Conservation (phyloP, 176 grass and related monocot species). For the Poa pratensis region DNA sequence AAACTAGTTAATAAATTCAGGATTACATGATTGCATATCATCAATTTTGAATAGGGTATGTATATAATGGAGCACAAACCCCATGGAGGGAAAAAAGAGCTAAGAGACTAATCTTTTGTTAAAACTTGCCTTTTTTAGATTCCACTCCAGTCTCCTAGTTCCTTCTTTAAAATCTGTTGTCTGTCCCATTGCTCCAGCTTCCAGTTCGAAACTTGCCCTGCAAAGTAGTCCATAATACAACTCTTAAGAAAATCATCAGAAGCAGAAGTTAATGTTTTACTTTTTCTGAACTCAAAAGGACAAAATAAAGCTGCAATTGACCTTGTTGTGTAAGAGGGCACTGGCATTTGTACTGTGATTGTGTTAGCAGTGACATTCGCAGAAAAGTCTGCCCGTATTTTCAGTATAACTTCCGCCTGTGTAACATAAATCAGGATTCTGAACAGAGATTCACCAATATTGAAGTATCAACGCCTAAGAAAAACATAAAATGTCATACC, state of each 20-base stretch:
- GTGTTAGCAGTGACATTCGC: conserved; percentile 92
- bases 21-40: background rate
- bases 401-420: conserved; percentile 92
- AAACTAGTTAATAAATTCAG: background rate
- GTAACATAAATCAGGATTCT: conserved; percentile 26
- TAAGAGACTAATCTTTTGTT: background rate
- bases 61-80: conserved; percentile 21
- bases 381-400: conserved; percentile 95
- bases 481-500: conserved; percentile 53
- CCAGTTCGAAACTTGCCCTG: conserved; percentile 95
- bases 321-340: conserved; percentile 91
- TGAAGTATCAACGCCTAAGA: conserved; percentile 31
- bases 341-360: conserved; percentile 93
- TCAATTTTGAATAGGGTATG: background rate
- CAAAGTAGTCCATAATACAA: conserved; percentile 26
- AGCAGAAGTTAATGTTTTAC: background rate
- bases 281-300: conserved; percentile 15
- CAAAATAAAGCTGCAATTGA: conserved; percentile 36
- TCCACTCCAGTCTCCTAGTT: conserved; percentile 93
- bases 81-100: background rate
- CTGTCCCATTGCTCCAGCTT: conserved; percentile 89
- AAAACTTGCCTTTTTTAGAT: conserved; percentile 87
- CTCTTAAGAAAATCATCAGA: conserved; percentile 26
- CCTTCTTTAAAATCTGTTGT: conserved; percentile 97
- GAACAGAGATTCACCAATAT: conserved; percentile 19